phyloP scores from a whole-genome alignment of 208 protist species.

The Crithidia sp. region DNA sequence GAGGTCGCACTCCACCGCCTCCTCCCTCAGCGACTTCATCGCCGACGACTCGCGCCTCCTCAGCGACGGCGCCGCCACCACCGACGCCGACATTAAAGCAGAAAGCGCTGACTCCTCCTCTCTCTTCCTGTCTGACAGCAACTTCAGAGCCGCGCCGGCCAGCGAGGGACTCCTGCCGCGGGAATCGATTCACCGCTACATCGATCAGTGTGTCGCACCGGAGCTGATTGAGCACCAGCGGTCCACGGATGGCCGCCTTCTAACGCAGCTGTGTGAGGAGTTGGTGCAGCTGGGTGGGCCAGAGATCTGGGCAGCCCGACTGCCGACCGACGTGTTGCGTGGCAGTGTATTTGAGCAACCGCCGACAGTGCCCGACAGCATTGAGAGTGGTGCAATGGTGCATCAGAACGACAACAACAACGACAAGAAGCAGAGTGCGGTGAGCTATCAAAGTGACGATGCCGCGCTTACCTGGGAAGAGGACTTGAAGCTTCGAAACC shows the following conservation, averaged over 20 bases:
- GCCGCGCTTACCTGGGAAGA: slow-evolving; percentile 8
- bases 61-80: background rate
- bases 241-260: slow-evolving; percentile 4
- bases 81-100: background rate
- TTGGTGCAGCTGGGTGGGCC: slow-evolving; percentile 19
- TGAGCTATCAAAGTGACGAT: slow-evolving; percentile 17
- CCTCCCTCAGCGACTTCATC: background rate
- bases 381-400: too few species aligned
- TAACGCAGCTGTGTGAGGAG: slow-evolving; percentile 24
- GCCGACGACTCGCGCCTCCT: background rate
- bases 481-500: background rate
- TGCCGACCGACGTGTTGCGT: background rate
- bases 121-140: background rate
- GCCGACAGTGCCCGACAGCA: too few species aligned
- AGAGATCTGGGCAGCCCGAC: slow-evolving; percentile 6
- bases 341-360: background rate
- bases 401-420: background rate
- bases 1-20: background rate
- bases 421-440: background rate
- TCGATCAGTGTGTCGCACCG: slow-evolving; percentile 28
- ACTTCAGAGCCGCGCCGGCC: background rate
- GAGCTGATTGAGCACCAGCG: slow-evolving; percentile 26
- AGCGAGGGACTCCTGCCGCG: background rate
- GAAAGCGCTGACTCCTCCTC: background rate
- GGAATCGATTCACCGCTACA: slow-evolving; percentile 35